Percentiles rank a stretch among this genome's conserved stretches.
Evolutionary conservation across 148 eudicot genomes (phyloP).

Genomic region (Rhododendron henanense): DNA sequence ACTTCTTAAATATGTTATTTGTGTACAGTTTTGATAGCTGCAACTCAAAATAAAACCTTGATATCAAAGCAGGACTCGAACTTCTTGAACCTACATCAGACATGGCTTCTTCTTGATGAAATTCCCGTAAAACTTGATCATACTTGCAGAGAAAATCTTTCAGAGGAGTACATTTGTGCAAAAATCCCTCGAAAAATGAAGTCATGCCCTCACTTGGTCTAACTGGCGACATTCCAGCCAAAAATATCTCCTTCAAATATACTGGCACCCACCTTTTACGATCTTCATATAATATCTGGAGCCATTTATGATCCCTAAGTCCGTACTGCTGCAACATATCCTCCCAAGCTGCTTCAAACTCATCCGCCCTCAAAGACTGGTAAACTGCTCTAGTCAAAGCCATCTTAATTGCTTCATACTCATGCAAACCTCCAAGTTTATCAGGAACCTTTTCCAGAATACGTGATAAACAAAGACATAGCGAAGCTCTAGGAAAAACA

Average conservation of each 20-base stretch:
- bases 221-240: slow-evolving; percentile 23
- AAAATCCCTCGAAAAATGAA: slow-evolving; percentile 21
- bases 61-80: slow-evolving; percentile 7
- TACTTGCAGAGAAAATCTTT: slow-evolving; percentile 22
- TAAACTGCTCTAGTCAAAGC: slow-evolving; percentile 23
- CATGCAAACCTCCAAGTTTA: slow-evolving; percentile 15
- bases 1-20: slow-evolving; percentile 20
- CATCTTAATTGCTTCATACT: slow-evolving; percentile 21
- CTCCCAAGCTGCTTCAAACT: slow-evolving; percentile 38
- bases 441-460: slow-evolving; percentile 18
- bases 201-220: slow-evolving; percentile 15
- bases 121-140: slow-evolving; percentile 14
- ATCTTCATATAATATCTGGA: slow-evolving; percentile 26
- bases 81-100: slow-evolving; percentile 24
- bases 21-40: slow-evolving; percentile 38
- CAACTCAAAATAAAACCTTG: slow-evolving; percentile 27
- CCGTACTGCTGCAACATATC: slow-evolving; percentile 21
- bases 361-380: slow-evolving; percentile 22
- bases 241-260: slow-evolving; percentile 31
- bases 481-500: slow-evolving; percentile 33
- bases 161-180: slow-evolving; percentile 19
- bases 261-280: slow-evolving; percentile 32
- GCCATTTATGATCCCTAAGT: slow-evolving; percentile 25
- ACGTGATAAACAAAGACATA: slow-evolving; percentile 20
- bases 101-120: slow-evolving; percentile 20